Percentiles rank a stretch among this genome's conserved stretches.
Evolutionary conservation across 345 rosid genomes (phyloP).

Genomic region (Erucastrum elatum): DNA sequence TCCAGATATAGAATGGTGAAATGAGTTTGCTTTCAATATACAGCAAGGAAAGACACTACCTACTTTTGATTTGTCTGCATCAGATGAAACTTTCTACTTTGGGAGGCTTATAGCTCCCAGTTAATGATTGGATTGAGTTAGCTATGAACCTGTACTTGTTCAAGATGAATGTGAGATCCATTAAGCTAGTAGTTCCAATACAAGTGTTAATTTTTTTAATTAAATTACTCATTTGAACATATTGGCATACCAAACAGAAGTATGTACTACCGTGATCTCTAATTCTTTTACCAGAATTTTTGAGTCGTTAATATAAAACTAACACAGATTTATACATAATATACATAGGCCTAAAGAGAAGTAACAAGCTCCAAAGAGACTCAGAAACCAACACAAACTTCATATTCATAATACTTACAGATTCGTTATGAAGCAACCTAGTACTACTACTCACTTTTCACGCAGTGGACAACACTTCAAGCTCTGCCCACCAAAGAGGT

Average conservation of each 20-base stretch:
- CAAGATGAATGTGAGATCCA: too few species aligned
- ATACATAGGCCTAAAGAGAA: background rate
- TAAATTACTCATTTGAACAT: too few species aligned
- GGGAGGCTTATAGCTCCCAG: constrained; percentile 3
- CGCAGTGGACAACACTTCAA: background rate
- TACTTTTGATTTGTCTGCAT: constrained; percentile 13
- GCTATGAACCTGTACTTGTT: too few species aligned
- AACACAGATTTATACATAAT: background rate
- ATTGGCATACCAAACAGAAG: background rate
- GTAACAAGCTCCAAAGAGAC: background rate
- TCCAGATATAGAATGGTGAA: constrained; percentile 19
- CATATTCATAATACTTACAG: background rate
- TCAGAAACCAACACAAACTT: background rate
- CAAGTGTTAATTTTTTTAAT: too few species aligned
- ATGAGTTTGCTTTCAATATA: constrained; percentile 17
- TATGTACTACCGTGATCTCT: background rate
- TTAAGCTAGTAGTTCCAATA: too few species aligned
- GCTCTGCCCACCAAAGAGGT: constrained; percentile 1
- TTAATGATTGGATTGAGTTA: constrained; percentile 1
- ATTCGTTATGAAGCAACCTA: background rate
- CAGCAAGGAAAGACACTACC: background rate
- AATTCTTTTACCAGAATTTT: background rate
- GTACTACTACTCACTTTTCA: background rate
- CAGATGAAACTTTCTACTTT: constrained; percentile 7
- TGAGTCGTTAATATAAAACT: background rate